phyloP scores from a whole-genome alignment of 371 early-diverging fungal species.

The Saksenaea oblongispora region DNA sequence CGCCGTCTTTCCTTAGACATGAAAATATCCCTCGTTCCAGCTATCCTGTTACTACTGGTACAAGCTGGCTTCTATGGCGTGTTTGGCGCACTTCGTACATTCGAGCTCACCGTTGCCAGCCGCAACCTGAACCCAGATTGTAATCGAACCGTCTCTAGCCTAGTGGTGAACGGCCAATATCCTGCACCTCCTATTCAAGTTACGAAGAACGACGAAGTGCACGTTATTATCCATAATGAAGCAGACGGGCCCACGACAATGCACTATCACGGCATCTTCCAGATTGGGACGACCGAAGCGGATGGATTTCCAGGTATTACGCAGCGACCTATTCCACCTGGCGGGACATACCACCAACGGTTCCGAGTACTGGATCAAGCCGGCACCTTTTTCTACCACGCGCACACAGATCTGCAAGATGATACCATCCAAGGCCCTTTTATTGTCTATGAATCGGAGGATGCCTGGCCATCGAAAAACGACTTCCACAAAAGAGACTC shows the following conservation, averaged over 20 bases:
- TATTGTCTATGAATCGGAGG: slow-evolving; percentile 33
- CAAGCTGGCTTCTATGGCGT: neutral
- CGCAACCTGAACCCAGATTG: slow-evolving; percentile 33
- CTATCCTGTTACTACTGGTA: neutral
- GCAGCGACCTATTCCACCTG: slow-evolving; percentile 33
- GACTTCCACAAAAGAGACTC: neutral
- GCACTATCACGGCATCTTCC: slow-evolving; percentile 39
- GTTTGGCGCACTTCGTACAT: slow-evolving; percentile 8
- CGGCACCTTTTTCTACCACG: slow-evolving; percentile 43
- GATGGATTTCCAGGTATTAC: slow-evolving; percentile 41
- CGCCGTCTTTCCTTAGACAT: neutral
- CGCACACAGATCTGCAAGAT: slow-evolving; percentile 35
- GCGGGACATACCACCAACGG: slow-evolving; percentile 17
- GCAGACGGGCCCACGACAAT: slow-evolving; percentile 9
- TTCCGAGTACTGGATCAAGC: slow-evolving; percentile 29
- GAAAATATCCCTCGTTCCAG: neutral
- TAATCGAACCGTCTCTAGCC: slow-evolving; percentile 2
- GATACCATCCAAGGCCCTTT: slow-evolving; percentile 34
- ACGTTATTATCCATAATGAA: slow-evolving; percentile 34
- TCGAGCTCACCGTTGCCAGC: slow-evolving; percentile 14
- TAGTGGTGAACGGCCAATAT: slow-evolving; percentile 40
- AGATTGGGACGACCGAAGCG: slow-evolving; percentile 24
- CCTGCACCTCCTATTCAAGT: slow-evolving; percentile 46
- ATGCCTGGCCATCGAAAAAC: slow-evolving; percentile 12
- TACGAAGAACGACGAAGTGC: slow-evolving; percentile 31